These are phyloP conservation scores for Pleurozium schreberi DNA, from an alignment of 225 moss, liverwort and hornwort species.

Conservation along the genomic window DNA sequence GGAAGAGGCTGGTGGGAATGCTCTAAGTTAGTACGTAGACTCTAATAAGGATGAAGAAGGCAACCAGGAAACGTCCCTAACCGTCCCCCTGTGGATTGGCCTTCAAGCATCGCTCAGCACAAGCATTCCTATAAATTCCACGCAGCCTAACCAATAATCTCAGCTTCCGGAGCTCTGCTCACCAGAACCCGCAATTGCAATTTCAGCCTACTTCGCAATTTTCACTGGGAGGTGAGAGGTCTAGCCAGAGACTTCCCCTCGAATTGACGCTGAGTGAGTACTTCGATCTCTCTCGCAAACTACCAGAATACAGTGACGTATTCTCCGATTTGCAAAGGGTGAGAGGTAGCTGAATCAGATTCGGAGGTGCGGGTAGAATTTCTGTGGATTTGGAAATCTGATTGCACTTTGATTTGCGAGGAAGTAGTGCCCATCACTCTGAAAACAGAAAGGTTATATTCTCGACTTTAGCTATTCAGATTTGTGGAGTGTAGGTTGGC, in stretches of 20 bases:
- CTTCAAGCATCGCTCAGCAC: background rate
- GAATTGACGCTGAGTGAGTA: background rate
- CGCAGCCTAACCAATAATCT: too few relatives aligned
- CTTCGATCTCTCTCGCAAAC: too few relatives aligned
- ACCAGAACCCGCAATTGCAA: background rate
- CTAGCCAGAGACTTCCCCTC: background rate
- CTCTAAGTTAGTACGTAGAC: too few relatives aligned
- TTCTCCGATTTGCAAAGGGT: background rate
- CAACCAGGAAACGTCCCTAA: background rate
- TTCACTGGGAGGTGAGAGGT: background rate
- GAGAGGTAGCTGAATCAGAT: background rate
- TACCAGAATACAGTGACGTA: too few relatives aligned
- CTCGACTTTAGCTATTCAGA: background rate
- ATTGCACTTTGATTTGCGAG: background rate
- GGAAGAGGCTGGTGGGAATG: too few relatives aligned
- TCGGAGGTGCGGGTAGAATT: background rate
- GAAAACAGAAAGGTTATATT: background rate
- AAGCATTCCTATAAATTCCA: background rate
- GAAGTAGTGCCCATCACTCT: background rate
- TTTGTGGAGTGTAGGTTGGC: background rate
- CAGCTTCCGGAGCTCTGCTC: background rate
- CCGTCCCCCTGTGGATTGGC: background rate
- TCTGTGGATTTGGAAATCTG: background rate
- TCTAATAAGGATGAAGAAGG: background rate
- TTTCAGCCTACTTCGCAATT: background rate